Percentiles rank a stretch among this genome's conserved stretches.
Conservation (phyloP, 768 basidiomycete genomes). For the Epithele typhae region DNA sequence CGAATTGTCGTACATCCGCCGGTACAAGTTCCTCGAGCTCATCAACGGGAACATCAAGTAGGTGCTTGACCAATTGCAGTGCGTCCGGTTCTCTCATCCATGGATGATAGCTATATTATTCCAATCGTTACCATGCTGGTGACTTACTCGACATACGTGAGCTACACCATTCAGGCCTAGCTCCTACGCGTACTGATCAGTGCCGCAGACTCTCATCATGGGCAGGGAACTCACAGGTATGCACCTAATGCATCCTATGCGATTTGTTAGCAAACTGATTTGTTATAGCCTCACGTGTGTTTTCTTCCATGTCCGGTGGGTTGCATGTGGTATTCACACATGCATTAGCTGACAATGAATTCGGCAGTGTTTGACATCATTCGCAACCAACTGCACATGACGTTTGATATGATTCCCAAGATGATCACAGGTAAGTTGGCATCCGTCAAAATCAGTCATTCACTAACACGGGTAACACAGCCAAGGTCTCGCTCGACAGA, state of each 20-base stretch:
- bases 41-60: slow-evolving; percentile 42
- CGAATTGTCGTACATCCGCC: slow-evolving; percentile 55
- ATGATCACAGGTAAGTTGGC: slow-evolving; percentile 33
- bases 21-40: slow-evolving; percentile 46
- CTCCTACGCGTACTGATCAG: not conserved
- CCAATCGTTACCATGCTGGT: slow-evolving; percentile 67
- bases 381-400: slow-evolving; percentile 38
- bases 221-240: slow-evolving; percentile 32
- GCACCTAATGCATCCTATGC: no score
- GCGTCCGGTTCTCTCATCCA: no score
- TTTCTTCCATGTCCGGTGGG: slow-evolving; percentile 33
- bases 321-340: not conserved
- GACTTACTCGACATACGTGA: slow-evolving; percentile 57
- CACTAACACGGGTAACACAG: no score
- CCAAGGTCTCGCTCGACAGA: slow-evolving; percentile 65
- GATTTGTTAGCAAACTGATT: no score
- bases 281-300: slow-evolving; percentile 35
- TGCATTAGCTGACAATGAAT: not conserved
- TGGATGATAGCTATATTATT: slow-evolving; percentile 51
- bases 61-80: no score
- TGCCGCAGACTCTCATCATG: slow-evolving; percentile 33
- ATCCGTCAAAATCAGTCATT: not conserved
- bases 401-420: slow-evolving; percentile 29
- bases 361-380: slow-evolving; percentile 54
- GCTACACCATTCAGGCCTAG: slow-evolving; percentile 15